Percentiles rank a stretch among this genome's conserved stretches.
phyloP scores from a whole-genome alignment of 1,284 basidiomycete species.

The Earliella scabrosa region DNA sequence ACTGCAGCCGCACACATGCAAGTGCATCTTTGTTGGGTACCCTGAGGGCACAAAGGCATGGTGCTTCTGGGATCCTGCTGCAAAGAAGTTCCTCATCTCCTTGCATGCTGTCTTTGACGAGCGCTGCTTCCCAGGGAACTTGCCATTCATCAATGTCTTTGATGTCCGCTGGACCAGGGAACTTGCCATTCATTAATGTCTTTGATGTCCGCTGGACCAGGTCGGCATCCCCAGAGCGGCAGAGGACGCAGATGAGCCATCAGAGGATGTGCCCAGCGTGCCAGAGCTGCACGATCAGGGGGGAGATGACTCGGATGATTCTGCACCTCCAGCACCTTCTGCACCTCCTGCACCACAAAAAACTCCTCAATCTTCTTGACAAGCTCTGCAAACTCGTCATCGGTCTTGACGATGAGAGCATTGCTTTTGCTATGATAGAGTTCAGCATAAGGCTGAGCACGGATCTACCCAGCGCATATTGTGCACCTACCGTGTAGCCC shows the following conservation, averaged over 20 bases:
- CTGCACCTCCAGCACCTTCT: conserved; percentile 20
- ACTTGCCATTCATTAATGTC: too few relatives aligned
- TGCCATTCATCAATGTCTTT: conserved; percentile 7
- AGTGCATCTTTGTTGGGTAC: conserved; percentile 43
- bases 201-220: too few relatives aligned
- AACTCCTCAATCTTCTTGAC: too few relatives aligned
- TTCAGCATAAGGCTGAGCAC: too few relatives aligned
- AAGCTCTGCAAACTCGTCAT: too few relatives aligned
- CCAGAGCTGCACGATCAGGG: neutral
- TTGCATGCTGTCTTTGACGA: conserved; percentile 37
- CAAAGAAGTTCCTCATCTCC: conserved; percentile 23
- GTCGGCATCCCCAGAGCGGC: neutral
- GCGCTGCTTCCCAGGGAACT: conserved; percentile 20
- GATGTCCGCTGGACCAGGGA: too few relatives aligned
- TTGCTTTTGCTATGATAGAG: too few relatives aligned
- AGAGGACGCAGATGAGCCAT: neutral
- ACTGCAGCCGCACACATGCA: conserved; percentile 36
- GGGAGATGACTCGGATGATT: neutral
- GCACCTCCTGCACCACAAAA: conserved; percentile 5
- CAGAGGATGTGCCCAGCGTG: neutral
- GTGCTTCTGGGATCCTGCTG: conserved; percentile 34
- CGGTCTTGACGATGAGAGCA: too few relatives aligned
- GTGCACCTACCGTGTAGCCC: too few relatives aligned
- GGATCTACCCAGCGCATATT: too few relatives aligned
- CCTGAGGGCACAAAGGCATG: conserved; percentile 33